Evolutionary conservation across 192 early-diverging fungal species (phyloP).

Genomic region (Powellomyces hirtus): DNA sequence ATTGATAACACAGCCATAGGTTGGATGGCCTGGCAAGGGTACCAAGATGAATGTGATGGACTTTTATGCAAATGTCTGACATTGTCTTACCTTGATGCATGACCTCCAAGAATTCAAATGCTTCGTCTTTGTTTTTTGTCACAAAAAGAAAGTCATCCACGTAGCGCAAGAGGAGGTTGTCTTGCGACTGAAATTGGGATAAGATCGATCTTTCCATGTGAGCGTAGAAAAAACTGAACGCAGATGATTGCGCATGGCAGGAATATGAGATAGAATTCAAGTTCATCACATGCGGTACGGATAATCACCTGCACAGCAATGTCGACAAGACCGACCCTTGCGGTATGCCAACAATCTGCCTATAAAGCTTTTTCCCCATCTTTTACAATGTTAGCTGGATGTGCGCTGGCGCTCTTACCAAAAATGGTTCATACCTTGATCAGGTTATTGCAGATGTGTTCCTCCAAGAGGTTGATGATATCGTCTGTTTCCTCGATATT

Average conservation of each 20-base stretch:
- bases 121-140: slow-evolving; percentile 51
- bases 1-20: slow-evolving; percentile 78
- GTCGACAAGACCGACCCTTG: slow-evolving; percentile 88
- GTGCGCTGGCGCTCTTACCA: no score
- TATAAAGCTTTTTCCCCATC: slow-evolving; percentile 60
- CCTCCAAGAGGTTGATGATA: slow-evolving; percentile 50
- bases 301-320: slow-evolving; percentile 73
- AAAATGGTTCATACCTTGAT: slow-evolving; percentile 47
- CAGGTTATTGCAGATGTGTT: slow-evolving; percentile 68
- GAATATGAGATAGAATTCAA: no score
- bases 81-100: slow-evolving; percentile 55
- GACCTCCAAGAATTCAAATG: slow-evolving; percentile 49
- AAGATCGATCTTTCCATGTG: slow-evolving; percentile 66
- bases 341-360: slow-evolving; percentile 78
- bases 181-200: slow-evolving; percentile 29
- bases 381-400: slow-evolving; percentile 10
- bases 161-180: slow-evolving; percentile 63
- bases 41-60: not conserved
- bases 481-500: slow-evolving; percentile 46
- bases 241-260: no score
- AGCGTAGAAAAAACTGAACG: slow-evolving; percentile 77
- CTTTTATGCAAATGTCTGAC: no score
- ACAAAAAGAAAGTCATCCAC: slow-evolving; percentile 87
- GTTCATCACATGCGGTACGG: not conserved
- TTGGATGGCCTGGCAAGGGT: slow-evolving; percentile 43